Evolutionary conservation across 164 flowering plant genomes (phyloP).

Genomic region (Macadamia tetraphylla): DNA sequence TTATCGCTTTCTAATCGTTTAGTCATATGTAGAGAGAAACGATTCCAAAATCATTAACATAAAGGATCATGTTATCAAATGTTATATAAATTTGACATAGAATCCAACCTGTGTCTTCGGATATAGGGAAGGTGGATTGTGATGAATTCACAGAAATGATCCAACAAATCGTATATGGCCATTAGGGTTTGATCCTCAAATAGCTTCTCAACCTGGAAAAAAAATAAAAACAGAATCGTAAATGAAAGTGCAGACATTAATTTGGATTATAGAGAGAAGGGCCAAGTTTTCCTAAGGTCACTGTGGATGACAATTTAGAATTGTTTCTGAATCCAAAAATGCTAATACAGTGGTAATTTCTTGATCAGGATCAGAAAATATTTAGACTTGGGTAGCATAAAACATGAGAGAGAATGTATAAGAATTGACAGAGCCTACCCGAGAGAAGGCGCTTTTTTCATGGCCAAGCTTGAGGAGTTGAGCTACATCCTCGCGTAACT

Average conservation of each 20-base stretch:
- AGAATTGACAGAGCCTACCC: constrained; percentile 29
- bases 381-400: too few species aligned
- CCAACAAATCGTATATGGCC: constrained; percentile 54
- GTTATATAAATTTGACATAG: background rate
- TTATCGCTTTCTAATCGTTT: background rate
- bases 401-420: too few species aligned
- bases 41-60: too few species aligned
- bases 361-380: too few species aligned
- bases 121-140: constrained; percentile 50
- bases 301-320: background rate
- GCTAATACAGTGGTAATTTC: too few species aligned
- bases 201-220: constrained; percentile 66
- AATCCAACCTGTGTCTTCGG: constrained; percentile 52
- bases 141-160: constrained; percentile 65
- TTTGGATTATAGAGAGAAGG: background rate
- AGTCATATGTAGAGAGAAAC: background rate
- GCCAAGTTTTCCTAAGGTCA: too few species aligned
- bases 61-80: background rate
- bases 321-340: background rate
- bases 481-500: constrained; percentile 46
- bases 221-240: background rate
- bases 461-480: constrained; percentile 54
- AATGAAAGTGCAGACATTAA: background rate
- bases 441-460: constrained; percentile 39
- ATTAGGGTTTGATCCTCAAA: constrained; percentile 40